Percentiles rank a stretch among this genome's conserved stretches.
These are phyloP conservation scores for Fagopyrum tataricum DNA, from an alignment of 148 eudicot genomes.

Conservation along the genomic window DNA sequence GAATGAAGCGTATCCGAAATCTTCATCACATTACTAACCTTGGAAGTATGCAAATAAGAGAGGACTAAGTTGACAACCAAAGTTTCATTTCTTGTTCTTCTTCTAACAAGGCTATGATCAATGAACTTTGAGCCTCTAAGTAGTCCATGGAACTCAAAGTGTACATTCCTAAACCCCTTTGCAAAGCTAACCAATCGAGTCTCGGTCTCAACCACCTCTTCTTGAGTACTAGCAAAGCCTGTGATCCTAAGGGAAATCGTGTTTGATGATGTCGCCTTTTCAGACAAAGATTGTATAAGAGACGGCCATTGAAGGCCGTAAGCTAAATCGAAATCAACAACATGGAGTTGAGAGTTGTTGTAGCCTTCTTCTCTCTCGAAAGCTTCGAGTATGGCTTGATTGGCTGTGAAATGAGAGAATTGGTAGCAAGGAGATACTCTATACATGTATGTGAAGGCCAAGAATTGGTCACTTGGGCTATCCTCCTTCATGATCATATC, in stretches of 20 bases:
- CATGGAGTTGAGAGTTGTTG: conserved; percentile 38
- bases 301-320: conserved; percentile 92
- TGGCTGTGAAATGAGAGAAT: conserved; percentile 85
- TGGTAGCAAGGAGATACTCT: conserved; percentile 63
- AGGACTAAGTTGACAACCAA: conserved; percentile 49
- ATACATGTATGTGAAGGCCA: conserved; percentile 53
- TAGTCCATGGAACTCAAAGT: conserved; percentile 42
- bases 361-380: conserved; percentile 59
- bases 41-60: conserved; percentile 9
- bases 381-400: conserved; percentile 72
- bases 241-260: conserved; percentile 37
- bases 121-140: conserved; percentile 18
- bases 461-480: conserved; percentile 37
- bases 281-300: conserved; percentile 69
- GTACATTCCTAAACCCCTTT: conserved; percentile 43
- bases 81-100: conserved; percentile 44
- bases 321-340: conserved; percentile 57
- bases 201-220: conserved; percentile 57
- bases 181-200: conserved; percentile 56
- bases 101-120: conserved; percentile 13
- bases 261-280: conserved; percentile 28
- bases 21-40: conserved; percentile 23
- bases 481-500: conserved; percentile 33
- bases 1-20: conserved; percentile 43
- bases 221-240: conserved; percentile 41